phyloP scores from a whole-genome alignment of 305 asterid species.

The Solanum hybrid region DNA sequence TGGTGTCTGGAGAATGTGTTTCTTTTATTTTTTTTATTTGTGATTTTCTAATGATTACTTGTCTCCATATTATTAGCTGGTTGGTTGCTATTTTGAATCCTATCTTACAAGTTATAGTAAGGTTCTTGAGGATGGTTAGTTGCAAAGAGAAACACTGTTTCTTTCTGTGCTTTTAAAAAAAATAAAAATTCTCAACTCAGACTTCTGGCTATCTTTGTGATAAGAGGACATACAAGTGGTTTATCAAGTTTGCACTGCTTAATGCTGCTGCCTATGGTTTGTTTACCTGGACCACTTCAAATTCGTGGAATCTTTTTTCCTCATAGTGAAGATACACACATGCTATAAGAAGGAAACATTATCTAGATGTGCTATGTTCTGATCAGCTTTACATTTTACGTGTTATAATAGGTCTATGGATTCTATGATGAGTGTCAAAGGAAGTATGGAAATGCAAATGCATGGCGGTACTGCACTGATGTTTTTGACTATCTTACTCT shows the following conservation, averaged over 20 bases:
- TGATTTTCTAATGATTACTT: too few relatives aligned
- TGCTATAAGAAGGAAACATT: background rate
- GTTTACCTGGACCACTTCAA: background rate
- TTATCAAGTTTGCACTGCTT: background rate
- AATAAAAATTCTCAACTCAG: background rate
- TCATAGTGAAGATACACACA: background rate
- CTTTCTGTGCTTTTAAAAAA: background rate
- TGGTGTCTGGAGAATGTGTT: background rate
- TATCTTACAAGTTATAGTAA: background rate
- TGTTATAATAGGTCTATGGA: conserved; percentile 69
- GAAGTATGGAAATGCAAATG: conserved; percentile 94
- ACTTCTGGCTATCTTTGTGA: background rate
- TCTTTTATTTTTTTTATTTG: too few relatives aligned
- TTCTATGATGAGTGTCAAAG: conserved; percentile 98
- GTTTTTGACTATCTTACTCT: conserved; percentile 92
- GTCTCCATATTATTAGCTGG: too few relatives aligned
- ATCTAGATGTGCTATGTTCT: background rate
- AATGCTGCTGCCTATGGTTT: background rate
- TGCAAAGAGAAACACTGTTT: background rate
- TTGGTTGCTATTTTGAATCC: background rate
- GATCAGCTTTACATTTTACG: background rate
- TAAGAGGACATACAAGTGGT: background rate
- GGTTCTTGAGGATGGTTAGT: background rate
- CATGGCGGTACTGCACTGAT: conserved; percentile 99
- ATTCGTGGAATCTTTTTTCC: background rate